Percentiles rank a stretch among this genome's conserved stretches.
These are phyloP conservation scores for Xylaria multiplex DNA, from an alignment of 2,329 filamentous ascomycete species.

Conservation along the genomic window DNA sequence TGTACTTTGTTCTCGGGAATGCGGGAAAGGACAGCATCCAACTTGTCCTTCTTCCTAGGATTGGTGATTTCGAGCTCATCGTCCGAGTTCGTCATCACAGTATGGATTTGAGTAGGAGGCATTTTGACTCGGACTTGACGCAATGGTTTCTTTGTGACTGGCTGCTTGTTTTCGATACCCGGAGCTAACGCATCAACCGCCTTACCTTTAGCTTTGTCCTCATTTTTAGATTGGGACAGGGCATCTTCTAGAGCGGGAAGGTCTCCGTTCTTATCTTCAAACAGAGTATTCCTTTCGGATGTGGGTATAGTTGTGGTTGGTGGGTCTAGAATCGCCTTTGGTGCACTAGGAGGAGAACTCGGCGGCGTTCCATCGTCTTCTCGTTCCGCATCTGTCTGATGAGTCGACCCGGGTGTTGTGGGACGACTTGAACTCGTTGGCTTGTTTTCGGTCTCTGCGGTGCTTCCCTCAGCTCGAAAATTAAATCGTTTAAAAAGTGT, in stretches of 20 bases:
- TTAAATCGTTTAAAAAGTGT: conserved; percentile 88
- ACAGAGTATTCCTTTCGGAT: conserved; percentile 24
- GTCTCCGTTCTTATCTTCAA: conserved; percentile 49
- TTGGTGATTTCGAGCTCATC: conserved; percentile 72
- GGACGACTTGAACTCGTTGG: conserved; percentile 66
- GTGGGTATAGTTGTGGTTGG: conserved; percentile 21
- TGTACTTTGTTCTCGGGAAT: conserved; percentile 70
- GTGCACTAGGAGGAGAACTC: conserved; percentile 69
- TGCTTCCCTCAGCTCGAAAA: conserved; percentile 63
- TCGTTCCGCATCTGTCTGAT: conserved; percentile 63
- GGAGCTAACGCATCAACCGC: conserved; percentile 50
- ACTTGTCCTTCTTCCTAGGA: conserved; percentile 58
- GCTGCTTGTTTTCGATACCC: conserved; percentile 45
- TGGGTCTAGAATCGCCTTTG: conserved; percentile 44
- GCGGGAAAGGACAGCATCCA: conserved; percentile 75
- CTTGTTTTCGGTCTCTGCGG: conserved; percentile 48
- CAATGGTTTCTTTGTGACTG: conserved; percentile 47
- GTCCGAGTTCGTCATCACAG: conserved; percentile 60
- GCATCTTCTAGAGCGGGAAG: conserved; percentile 54
- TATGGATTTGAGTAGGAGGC: conserved; percentile 53
- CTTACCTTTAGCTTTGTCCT: conserved; percentile 71
- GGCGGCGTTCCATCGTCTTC: conserved; percentile 71
- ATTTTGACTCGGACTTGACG: conserved; percentile 64
- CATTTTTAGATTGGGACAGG: conserved; percentile 47
- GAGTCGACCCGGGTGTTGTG: conserved; percentile 56